Evolutionary conservation across 1,139 yeast species (phyloP).

Genomic region (Yamadazyma blattariae): DNA sequence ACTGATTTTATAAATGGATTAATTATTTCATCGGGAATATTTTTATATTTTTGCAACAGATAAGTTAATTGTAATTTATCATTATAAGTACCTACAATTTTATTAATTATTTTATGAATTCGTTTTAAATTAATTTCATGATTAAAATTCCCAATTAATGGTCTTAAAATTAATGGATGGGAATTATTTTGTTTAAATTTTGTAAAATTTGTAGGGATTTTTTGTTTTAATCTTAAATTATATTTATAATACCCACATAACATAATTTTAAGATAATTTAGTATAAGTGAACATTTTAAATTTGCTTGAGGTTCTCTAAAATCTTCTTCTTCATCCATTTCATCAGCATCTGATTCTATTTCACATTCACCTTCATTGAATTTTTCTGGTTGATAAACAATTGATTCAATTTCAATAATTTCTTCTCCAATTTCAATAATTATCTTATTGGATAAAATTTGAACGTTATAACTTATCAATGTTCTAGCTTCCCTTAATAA

Average conservation of each 20-base stretch:
- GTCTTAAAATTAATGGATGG: constrained; percentile 56
- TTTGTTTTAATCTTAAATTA: constrained; percentile 46
- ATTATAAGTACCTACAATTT: constrained; percentile 16
- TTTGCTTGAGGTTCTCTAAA: constrained; percentile 27
- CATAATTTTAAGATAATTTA: constrained; percentile 54
- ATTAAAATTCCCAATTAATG: constrained; percentile 65
- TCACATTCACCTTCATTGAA: constrained; percentile 37
- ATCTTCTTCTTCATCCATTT: constrained; percentile 29
- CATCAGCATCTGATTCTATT: constrained; percentile 31
- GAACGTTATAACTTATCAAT: constrained; percentile 70
- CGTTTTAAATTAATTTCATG: constrained; percentile 54
- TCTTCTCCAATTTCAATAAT: constrained; percentile 67
- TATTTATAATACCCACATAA: constrained; percentile 58
- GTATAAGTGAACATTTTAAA: constrained; percentile 56
- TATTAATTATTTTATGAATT: constrained; percentile 40
- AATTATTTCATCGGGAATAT: constrained; percentile 17
- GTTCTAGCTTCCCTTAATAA: constrained; percentile 72
- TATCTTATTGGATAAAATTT: constrained; percentile 62
- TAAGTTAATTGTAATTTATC: constrained; percentile 19
- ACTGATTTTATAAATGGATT: constrained; percentile 42
- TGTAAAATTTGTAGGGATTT: constrained; percentile 47
- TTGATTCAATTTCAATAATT: constrained; percentile 66
- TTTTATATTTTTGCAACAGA: constrained; percentile 23
- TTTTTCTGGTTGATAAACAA: constrained; percentile 26
- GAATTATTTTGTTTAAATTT: constrained; percentile 50